These are phyloP conservation scores for Taphrina wiesneri DNA, from an alignment of 1,139 yeast species.

Conservation along the genomic window DNA sequence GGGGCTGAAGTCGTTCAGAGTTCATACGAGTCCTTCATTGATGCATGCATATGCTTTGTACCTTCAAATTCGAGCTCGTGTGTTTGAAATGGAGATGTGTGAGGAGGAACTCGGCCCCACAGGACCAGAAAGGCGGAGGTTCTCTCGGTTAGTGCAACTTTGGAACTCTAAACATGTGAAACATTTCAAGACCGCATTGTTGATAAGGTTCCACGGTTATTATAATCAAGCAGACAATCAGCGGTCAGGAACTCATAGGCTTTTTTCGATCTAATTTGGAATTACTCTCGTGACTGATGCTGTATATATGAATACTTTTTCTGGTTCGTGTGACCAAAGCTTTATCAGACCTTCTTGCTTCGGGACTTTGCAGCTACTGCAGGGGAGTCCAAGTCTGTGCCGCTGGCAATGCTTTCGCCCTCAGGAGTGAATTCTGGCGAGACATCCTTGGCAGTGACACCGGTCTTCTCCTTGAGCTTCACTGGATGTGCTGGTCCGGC, in stretches of 20 bases:
- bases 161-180: no score
- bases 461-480: constrained; percentile 25
- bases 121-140: background rate
- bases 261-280: background rate
- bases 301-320: background rate
- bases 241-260: background rate
- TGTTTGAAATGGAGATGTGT: background rate
- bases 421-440: constrained; percentile 38
- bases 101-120: background rate
- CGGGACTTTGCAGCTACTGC: constrained; percentile 37
- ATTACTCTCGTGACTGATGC: background rate
- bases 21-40: background rate
- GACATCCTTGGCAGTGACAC: constrained; percentile 37
- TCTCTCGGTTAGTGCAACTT: background rate
- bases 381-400: constrained; percentile 33
- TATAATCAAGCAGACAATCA: background rate
- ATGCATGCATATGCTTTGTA: no score
- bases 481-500: constrained; percentile 29
- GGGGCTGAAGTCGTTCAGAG: no score
- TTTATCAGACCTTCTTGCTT: constrained; percentile 34
- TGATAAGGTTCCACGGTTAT: no score
- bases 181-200: no score
- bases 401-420: constrained; percentile 37
- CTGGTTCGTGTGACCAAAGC: background rate
- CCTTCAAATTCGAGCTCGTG: no score